These are phyloP conservation scores for Achaetomium macrosporum DNA, from an alignment of 2,329 filamentous ascomycete species.

Conservation along the genomic window DNA sequence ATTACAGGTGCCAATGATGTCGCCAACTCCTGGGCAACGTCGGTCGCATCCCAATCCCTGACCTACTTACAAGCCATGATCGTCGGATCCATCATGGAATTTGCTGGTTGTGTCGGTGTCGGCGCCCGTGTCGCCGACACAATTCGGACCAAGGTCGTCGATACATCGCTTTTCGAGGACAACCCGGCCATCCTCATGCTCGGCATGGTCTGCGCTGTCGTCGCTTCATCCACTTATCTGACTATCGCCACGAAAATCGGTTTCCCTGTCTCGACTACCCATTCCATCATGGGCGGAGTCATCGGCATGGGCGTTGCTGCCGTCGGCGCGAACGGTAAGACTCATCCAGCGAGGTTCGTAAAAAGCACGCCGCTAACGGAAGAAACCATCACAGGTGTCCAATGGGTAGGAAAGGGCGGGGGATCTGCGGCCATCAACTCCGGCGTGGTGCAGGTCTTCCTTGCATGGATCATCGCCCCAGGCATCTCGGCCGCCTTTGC, in stretches of 20 bases:
- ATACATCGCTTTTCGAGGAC: slow-evolving; percentile 39
- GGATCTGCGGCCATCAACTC: slow-evolving; percentile 34
- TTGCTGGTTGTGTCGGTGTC: slow-evolving; percentile 54
- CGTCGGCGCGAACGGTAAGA: slow-evolving; percentile 41
- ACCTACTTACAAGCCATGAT: slow-evolving; percentile 56
- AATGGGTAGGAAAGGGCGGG: slow-evolving; percentile 44
- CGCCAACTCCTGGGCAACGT: slow-evolving; percentile 71
- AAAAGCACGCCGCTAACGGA: not conserved
- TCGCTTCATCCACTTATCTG: slow-evolving; percentile 50
- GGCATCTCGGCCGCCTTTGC: slow-evolving; percentile 48
- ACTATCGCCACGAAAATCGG: slow-evolving; percentile 49
- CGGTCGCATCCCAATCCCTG: slow-evolving; percentile 63
- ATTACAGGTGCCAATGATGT: slow-evolving; percentile 59
- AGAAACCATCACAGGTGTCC: slow-evolving; percentile 31
- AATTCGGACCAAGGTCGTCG: slow-evolving; percentile 55
- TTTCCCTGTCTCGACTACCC: slow-evolving; percentile 56
- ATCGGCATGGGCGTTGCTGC: slow-evolving; percentile 54
- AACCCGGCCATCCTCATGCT: slow-evolving; percentile 51
- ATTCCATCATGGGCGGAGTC: slow-evolving; percentile 55
- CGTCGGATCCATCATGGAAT: slow-evolving; percentile 54
- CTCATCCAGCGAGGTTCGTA: not conserved
- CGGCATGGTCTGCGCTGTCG: slow-evolving; percentile 51
- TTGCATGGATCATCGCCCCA: slow-evolving; percentile 57
- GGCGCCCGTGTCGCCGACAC: slow-evolving; percentile 56
- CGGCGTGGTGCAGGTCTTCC: slow-evolving; percentile 54